Conservation (phyloP, 768 basidiomycete genomes). For the Mycena floridula region DNA sequence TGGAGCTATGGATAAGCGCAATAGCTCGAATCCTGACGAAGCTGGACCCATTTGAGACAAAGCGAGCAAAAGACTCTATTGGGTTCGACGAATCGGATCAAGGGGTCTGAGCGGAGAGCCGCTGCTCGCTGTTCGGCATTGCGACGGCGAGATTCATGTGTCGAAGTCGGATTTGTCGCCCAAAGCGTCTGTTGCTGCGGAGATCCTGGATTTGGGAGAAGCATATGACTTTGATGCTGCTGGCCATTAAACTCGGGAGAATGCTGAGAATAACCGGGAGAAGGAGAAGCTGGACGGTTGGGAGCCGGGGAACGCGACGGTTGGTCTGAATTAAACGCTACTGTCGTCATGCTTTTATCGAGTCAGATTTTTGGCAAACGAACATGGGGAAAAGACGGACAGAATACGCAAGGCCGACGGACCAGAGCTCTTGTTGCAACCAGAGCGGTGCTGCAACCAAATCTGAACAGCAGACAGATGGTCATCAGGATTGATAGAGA, state of each 20-base stretch:
- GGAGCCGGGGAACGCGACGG: too few relatives aligned
- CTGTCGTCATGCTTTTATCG: too few relatives aligned
- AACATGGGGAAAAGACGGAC: too few relatives aligned
- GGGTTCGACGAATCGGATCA: slow-evolving; percentile 67
- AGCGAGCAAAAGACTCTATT: slow-evolving; percentile 69
- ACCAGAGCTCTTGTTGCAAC: slow-evolving; percentile 37
- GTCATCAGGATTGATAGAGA: slow-evolving; percentile 55
- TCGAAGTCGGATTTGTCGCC: slow-evolving; percentile 15
- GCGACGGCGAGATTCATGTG: slow-evolving; percentile 62
- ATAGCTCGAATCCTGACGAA: slow-evolving; percentile 71
- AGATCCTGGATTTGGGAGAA: neutral
- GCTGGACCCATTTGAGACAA: slow-evolving; percentile 80
- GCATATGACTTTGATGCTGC: neutral
- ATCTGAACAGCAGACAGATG: slow-evolving; percentile 54
- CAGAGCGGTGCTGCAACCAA: slow-evolving; percentile 58
- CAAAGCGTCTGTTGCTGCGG: slow-evolving; percentile 11
- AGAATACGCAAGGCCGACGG: neutral
- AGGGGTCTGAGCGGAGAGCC: slow-evolving; percentile 56
- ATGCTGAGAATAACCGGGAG: slow-evolving; percentile 17
- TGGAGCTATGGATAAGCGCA: slow-evolving; percentile 82
- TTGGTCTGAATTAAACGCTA: too few relatives aligned
- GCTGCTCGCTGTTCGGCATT: slow-evolving; percentile 79
- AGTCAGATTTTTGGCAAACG: too few relatives aligned
- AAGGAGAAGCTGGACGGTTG: too few relatives aligned
- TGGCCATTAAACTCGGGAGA: neutral